Conservation (phyloP, 2,329 filamentous ascomycete genomes). For the Microascus cirrosus region DNA sequence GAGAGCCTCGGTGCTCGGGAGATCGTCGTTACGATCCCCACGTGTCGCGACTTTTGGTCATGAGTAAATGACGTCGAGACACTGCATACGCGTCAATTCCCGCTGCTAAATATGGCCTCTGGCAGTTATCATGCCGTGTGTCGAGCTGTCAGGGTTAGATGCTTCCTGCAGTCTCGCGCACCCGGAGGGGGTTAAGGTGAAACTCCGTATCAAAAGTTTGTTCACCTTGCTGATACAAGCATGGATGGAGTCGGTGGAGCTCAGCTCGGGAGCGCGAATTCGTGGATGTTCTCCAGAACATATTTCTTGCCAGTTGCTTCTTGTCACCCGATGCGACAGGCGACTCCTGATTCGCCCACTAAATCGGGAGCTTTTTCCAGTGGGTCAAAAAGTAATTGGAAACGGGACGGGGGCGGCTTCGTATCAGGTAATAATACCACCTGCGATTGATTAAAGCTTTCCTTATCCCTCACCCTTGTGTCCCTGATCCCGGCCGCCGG, state of each 20-base stretch:
- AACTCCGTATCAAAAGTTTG: neutral
- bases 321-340: no score
- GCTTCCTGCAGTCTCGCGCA: neutral
- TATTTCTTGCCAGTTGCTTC: no score
- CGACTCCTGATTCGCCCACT: no score
- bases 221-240: no score
- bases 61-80: neutral
- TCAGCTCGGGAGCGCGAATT: no score
- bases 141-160: neutral
- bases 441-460: neutral
- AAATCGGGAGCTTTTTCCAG: no score
- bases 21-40: neutral
- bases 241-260: no score
- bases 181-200: no score
- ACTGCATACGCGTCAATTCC: neutral
- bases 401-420: no score
- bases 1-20: neutral
- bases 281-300: no score
- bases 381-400: no score
- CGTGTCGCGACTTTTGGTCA: neutral
- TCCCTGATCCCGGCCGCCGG: neutral
- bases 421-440: no score
- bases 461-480: neutral
- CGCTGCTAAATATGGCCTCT: neutral
- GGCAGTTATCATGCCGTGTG: neutral